Percentiles rank a stretch among this genome's conserved stretches.
These are phyloP conservation scores for Hawksworthiomyces lignivorus DNA, from an alignment of 2,329 filamentous ascomycete species.

Conservation along the genomic window DNA sequence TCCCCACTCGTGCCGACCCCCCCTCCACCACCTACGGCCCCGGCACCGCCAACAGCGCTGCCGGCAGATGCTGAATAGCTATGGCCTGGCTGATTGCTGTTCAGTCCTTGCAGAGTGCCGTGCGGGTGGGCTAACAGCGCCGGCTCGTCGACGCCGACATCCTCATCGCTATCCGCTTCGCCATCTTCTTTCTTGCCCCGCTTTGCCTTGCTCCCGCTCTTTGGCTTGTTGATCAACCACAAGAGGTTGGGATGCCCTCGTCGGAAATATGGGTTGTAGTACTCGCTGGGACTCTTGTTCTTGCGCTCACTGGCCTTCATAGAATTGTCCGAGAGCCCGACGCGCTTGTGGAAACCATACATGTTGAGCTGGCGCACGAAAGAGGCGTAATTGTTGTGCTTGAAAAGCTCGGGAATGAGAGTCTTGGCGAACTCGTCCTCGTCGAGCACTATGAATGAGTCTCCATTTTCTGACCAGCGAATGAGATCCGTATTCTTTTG, in stretches of 20 bases:
- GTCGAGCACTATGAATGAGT: constrained; percentile 93
- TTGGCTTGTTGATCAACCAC: constrained; percentile 95
- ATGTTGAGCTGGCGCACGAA: constrained; percentile 95
- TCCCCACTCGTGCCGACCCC: constrained; percentile 24
- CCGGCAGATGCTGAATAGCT: constrained; percentile 21
- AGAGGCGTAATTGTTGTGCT: constrained; percentile 97
- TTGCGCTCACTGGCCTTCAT: constrained; percentile 97
- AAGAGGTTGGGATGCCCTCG: constrained; percentile 85
- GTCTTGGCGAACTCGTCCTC: constrained; percentile 98
- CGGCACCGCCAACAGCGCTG: neutral
- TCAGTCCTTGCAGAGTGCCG: constrained; percentile 14
- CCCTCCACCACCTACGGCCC: neutral
- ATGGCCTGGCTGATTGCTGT: constrained; percentile 13
- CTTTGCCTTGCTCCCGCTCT: constrained; percentile 56
- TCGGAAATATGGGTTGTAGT: constrained; percentile 93
- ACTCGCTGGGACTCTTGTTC: constrained; percentile 96
- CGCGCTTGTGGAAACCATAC: constrained; percentile 96
- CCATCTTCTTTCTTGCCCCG: constrained; percentile 55
- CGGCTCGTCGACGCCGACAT: constrained; percentile 48
- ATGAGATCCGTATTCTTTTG: constrained; percentile 91
- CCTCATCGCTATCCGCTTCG: constrained; percentile 67
- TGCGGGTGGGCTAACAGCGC: constrained; percentile 17
- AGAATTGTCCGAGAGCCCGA: constrained; percentile 89
- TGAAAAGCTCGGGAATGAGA: constrained; percentile 94
- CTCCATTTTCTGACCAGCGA: constrained; percentile 92